Evolutionary conservation across 441 rosid species (phyloP), one percentile per base, ranked within the genome.

Genomic region (Pelargonium citronellum): DNA sequence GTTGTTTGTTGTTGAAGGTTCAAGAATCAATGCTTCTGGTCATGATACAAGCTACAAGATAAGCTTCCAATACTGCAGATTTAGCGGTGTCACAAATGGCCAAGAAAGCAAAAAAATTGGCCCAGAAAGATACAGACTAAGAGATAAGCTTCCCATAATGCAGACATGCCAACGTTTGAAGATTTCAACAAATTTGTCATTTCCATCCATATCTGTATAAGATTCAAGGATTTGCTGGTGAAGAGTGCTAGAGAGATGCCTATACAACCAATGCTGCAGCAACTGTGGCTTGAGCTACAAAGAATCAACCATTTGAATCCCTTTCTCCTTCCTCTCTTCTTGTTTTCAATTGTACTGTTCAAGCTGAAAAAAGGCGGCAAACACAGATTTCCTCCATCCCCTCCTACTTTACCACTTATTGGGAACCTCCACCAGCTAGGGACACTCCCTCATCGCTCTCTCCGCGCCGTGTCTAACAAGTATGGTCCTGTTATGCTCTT

Each of bases 351-450:
- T 16, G 12, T 60, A 16, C 1, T 58, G 39, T 8, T 64, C 11
- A 70, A 63, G 13, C 0, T 2, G 60, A 67, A 8, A 15, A 74
- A 58, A 60, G 5, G 11, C 5, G 64, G 71, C 13, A 72, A 76
- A 44, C 66, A 58, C 34, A 76, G 76, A 13, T 71, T 80, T 13
- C 91, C 87, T 5, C 87, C 91, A 11, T 82, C 79, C 0, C 86
- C 83, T 2, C 74, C 75, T 4, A 75, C 63, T 53, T 60, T 80
- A 34, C 86, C 86, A 0, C 44, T 80, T 16, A 74, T 84, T 0
- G 84, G 86, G 2, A 82, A 82, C 68, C 77, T 82, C 57, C 85
- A 73, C 75, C 84, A 78, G 64, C 20, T 81, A 13, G 67, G 78
- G 11, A 39, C 64, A 34, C 61, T n/a, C 4, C 82, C 78, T 2